Evolutionary conservation across 2,329 filamentous ascomycete species (phyloP), one percentile per base, ranked within the genome.

Genomic region (Botryotinia calthae): DNA sequence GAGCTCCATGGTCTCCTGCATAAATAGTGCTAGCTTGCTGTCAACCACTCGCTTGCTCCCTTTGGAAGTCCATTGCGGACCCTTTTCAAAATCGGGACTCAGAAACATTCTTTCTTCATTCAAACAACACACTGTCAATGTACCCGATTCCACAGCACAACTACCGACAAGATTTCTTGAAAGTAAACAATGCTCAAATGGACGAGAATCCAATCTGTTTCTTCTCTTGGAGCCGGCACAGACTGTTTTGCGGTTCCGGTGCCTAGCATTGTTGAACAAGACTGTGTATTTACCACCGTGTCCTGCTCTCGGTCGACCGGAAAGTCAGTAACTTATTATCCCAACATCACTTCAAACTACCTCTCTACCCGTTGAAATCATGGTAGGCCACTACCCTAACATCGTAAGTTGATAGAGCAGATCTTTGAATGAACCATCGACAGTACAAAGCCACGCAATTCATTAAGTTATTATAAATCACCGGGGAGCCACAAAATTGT

Each of bases 21-120:
- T 18, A 46, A 46, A 46, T 4, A 5, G 10, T n/a, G 48, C 48
- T 10, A 14, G 25, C 25, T 14, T 54, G 22, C 9, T 54, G 18
- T 28, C n/a, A 56, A 28, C 4, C 5, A 56, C 1, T 28, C n/a
- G 54, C 14, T 56, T 31, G 44, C 18, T 8, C 44, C 20, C 18
- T 46, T 46, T 46, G 18, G 18, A 20, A 56, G 12, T 16, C 25
- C 28, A 56, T 28, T 56, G 54, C n/a, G n/a, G n/a, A 28, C 3
- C 16, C 6, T 28, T 58, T 56, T 42, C 5, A 44, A n/a, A 31
- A 71, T 6, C 7, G 66, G 20, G 4, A 73, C 78, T 51, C 69
- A 72, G 20, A 73, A 77, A 58, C 75, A 79, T 72, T 58, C 54
- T 46, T 79, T 76, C 73, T 76, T 79, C 66, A 56, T 72, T 3